Base-by-base conservation (phyloP, 495 filamentous ascomycete species). In the Talaromyces liani region DNA sequence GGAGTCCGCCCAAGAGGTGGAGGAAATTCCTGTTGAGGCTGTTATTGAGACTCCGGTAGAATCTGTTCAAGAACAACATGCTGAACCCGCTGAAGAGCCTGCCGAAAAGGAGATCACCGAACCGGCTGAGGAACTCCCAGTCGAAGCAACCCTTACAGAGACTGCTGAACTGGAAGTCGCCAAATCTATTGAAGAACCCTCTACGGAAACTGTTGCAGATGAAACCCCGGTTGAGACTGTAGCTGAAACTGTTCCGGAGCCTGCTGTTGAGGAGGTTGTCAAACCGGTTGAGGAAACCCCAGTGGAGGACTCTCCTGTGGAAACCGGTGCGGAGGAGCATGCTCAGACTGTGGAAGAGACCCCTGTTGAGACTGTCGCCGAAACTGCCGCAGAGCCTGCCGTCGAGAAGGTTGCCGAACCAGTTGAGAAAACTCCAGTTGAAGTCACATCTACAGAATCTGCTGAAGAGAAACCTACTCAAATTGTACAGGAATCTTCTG, bases 341-440 rank as follows among this genome's bases (percentile, higher is more conserved):
- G 3, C 41, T n/a, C 41, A n/a, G n/a, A 18, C n/a, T 45, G 14
- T 6, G 14, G 16, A 45, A 10, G 41, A 18, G n/a, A 18, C 5
- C 16, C 41, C 41, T 6, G 41, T 6, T 45, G 41, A 45, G 7
- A 5, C 27, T 55, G 3, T 49, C 1, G 69, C 67, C n/a, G 65
- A 36, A 36, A 45, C 16, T 18, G n/a, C 41, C 12, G 16, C 41
- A 18, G 41, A 45, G 41, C 41, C 41, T n/a, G 41, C n/a, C 1
- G 41, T 18, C 12, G 41, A 45, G n/a, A 10, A 45, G 41, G 41
- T n/a, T 45, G 41, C 16, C 4, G 41, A 45, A 45, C 4, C n/a
- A 18, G 4, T 18, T 45, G 16, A 45, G 41, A 16, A 45, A 45
- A 18, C n/a, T 10, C 41, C 41, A 2, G 16, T n/a, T 45, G 41